Base-by-base conservation (phyloP, 2,329 filamentous ascomycete species). In the Arthroderma uncinatum region DNA sequence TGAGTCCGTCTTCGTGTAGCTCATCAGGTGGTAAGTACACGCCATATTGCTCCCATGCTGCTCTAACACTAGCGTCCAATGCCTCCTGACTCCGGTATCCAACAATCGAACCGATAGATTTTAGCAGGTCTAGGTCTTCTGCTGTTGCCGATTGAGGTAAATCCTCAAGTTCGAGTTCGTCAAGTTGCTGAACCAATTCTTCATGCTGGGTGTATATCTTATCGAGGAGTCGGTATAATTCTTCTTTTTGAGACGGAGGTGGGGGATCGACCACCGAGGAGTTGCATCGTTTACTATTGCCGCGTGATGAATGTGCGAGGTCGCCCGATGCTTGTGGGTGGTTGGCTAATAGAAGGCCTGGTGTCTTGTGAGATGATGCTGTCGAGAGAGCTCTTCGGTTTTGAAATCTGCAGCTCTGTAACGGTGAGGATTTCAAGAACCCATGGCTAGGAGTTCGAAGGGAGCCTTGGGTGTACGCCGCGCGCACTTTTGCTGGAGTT, bases 31-130 rank as follows among this genome's bases (percentile, higher is more conserved):
- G 91, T 23, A 96, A 71, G 0, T 79, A 84, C 65, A 93, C 84
- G 60, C 89, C 85, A 69, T 89, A 94, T 7, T 82, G 78, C 61
- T 88, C 84, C 64, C 86, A 82, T 36, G 88, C 85, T 63, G 82
- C 78, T 57, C 86, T 82, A 33, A 89, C 89, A 57, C 67, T 69
- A 25, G 64, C 62, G 56, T 72, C 68, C 36, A 71, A 55, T 4
- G 66, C 65, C 52, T 69, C 63, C 34, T 65, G 57, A 55, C 70
- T 67, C 50, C 66, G 66, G 44, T 69, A 62, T 28, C 66, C 65
- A 44, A 71, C 61, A 14, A 66, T 62, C 12, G 66, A 61, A 39
- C 61, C 64, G 23, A 72, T 62, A 2, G 62, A 64, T 30, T 70
- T 61, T 21, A 67, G 61, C 23, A 68, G 57, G 14, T 66, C 66